Base-by-base conservation (phyloP, 2,329 filamentous ascomycete genomes). In the Harringtonia aguacate region DNA sequence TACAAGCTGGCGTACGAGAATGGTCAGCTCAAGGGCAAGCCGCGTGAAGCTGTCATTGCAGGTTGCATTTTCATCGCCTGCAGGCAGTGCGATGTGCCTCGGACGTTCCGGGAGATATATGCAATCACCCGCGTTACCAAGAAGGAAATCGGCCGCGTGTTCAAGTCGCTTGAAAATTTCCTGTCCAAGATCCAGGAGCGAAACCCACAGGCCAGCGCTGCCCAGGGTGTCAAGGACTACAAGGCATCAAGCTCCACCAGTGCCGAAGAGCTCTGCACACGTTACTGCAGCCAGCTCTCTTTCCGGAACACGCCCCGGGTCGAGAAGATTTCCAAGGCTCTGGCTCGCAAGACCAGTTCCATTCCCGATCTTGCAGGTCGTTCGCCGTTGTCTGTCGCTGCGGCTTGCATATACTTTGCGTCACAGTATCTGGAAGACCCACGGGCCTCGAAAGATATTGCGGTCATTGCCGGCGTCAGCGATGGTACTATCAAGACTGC, bases 11-110 rank as follows among this genome's bases (percentile, higher is more conserved):
- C 90, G 21, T 88, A 95, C 55, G 92, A 98, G 64, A 82, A 83
- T 58, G 90, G 90, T 61, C 75, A 88, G 45, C 88, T 97, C 74
- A 95, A 95, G 68, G 89, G 89, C 59, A 98, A 98, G 66, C 84
- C 86, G 1, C 84, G 89, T 58, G 90, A 97, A 55, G 86, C 86
- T 45, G 84, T 98, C 53, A 90, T 97, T 53, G 92, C 92, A 6
- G 88, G 89, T 8, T 95, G 89, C 65, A 92, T 98, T 63, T 97
- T 98, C 70, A 90, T 98, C 55, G 88, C 92, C 34, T 97, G 90
- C 61, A 87, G 92, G 36, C 87, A 95, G 63, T 84, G 86, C 58
- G 78, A 81, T 49, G 83, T 89, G 27, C 83, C 86, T 5, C 84
- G 92, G 52, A 94, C 88, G 4, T 98, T 98, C 67, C 80, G 85